Evolutionary conservation across 1,139 yeast species (phyloP).

Genomic region (Pichia sp.): DNA sequence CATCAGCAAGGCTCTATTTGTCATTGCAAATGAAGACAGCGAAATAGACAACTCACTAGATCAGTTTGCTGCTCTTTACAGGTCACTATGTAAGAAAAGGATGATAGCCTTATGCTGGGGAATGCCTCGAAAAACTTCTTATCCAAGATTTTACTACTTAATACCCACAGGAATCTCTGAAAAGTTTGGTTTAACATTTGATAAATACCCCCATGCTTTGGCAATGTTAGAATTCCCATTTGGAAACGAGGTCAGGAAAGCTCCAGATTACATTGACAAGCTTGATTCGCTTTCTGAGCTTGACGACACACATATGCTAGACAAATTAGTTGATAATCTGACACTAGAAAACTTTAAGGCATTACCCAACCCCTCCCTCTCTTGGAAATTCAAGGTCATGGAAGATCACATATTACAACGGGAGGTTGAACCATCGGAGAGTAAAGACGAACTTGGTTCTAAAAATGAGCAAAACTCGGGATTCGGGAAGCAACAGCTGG

Average conservation of each 20-base stretch:
- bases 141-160: slow-evolving; percentile 59
- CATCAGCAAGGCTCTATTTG: slow-evolving; percentile 52
- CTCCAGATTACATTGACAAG: slow-evolving; percentile 38
- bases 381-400: slow-evolving; percentile 60
- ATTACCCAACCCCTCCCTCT: slow-evolving; percentile 56
- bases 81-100: slow-evolving; percentile 48
- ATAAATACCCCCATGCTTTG: slow-evolving; percentile 53
- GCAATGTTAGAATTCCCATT: slow-evolving; percentile 58
- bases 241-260: slow-evolving; percentile 55
- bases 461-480: neutral
- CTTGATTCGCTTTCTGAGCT: slow-evolving; percentile 17
- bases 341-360: slow-evolving; percentile 21
- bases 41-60: slow-evolving; percentile 58
- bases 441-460: neutral
- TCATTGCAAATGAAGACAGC: slow-evolving; percentile 53
- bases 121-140: slow-evolving; percentile 47
- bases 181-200: neutral
- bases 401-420: slow-evolving; percentile 65
- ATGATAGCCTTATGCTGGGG: slow-evolving; percentile 76
- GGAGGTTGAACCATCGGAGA: slow-evolving; percentile 28
- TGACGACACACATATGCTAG: slow-evolving; percentile 23
- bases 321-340: slow-evolving; percentile 21
- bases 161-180: slow-evolving; percentile 44
- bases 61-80: slow-evolving; percentile 67
- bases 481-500: slow-evolving; percentile 27